Evolutionary conservation across 176 grass and related monocot genomes (phyloP), one percentile per base, ranked within the genome.

Genomic region (Musa acuminata): DNA sequence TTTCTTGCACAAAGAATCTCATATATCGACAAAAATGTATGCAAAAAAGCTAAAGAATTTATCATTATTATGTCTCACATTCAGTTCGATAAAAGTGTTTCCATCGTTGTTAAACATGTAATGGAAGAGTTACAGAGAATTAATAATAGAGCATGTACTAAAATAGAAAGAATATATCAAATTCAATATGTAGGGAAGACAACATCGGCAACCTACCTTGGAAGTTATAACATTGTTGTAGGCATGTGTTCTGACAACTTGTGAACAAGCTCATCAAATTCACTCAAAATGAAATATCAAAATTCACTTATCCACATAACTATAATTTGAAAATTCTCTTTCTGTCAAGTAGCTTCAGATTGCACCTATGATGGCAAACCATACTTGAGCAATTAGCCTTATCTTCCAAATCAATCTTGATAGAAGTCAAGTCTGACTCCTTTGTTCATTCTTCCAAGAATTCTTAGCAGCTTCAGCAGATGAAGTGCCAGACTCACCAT

Each of bases 391-490:
- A 27, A 67, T 71, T 69, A 9, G 58, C 76, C 24, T 50, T 52
- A 51, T 85, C 12, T 75, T 10, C 2, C 63, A 80, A 68, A 78
- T 78, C 51, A 70, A 79, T 49, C 23, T 55, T 43, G 6, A 53
- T 27, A 51, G 54, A 63, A 53, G 83, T 87, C 75, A 91, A 75
- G 53, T 75, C 35, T 87, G 82, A 53, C 65, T 84, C 76, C 82
- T 90, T 63, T 78, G 88, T 78, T 93, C 90, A 64, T 52, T 98
- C 81, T 80, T 93, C 90, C 90, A 91, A 68, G 86, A 98, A 71
- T 93, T 98, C 50, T 93, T 93, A 16, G 90, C 94, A 49, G 90
- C 85, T 71, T 89, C 84, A 60, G 80, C 82, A 58, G 92, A 87
- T 19, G 76, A 79, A 74, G 76, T 62, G 19, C 69, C 72, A 64